Evolutionary conservation across 805 yeast species (phyloP).

Genomic region (Saturnispora serradocipensis): DNA sequence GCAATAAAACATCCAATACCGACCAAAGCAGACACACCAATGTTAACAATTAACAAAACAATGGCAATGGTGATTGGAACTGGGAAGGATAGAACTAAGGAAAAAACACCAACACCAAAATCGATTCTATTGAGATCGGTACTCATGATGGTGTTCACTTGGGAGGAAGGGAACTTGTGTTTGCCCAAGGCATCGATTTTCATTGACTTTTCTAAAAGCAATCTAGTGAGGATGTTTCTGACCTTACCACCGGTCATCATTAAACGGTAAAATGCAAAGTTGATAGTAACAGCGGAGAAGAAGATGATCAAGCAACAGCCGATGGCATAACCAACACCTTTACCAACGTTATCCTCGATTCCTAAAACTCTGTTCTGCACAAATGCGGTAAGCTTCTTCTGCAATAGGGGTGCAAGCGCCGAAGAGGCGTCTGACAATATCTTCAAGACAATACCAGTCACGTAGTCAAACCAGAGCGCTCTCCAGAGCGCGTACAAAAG

Average conservation of each 20-base stretch:
- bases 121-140: constrained; percentile 77
- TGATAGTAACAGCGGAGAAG: constrained; percentile 38
- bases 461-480: constrained; percentile 41
- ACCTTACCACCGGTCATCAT: constrained; percentile 59
- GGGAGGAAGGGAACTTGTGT: constrained; percentile 58
- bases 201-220: constrained; percentile 58
- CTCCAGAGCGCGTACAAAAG: constrained; percentile 34
- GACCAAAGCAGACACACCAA: constrained; percentile 66
- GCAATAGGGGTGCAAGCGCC: constrained; percentile 57
- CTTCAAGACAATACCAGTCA: constrained; percentile 32
- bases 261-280: constrained; percentile 55
- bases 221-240: constrained; percentile 60
- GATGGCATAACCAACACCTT: constrained; percentile 70
- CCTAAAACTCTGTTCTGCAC: constrained; percentile 43
- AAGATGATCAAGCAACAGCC: constrained; percentile 57
- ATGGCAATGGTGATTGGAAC: constrained; percentile 52
- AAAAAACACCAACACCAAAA: constrained; percentile 60
- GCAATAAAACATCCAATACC: constrained; percentile 55
- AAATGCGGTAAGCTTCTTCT: constrained; percentile 52
- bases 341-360: constrained; percentile 35
- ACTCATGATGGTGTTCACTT: constrained; percentile 68
- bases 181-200: constrained; percentile 50
- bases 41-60: constrained; percentile 54
- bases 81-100: constrained; percentile 55
- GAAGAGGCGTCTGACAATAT: constrained; percentile 36